A percentile compares a stretch with the other conserved stretches of the same genome.
Evolutionary conservation across 2,329 filamentous ascomycete species (phyloP).

Genomic region (Scopulariopsis brevicaulis): DNA sequence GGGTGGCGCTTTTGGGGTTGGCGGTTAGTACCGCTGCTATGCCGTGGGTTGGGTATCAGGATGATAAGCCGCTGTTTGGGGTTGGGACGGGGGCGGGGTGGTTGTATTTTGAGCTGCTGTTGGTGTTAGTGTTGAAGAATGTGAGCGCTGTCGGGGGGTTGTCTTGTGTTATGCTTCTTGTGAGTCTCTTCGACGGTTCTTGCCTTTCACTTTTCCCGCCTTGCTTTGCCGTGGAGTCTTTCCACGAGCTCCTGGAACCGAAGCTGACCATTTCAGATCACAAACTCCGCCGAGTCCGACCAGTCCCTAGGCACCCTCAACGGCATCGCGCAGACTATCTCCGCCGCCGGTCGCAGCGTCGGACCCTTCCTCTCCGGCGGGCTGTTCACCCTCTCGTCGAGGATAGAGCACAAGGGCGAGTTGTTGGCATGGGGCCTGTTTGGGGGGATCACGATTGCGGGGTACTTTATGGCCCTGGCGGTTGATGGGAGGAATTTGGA

Average conservation of each 20-base stretch:
- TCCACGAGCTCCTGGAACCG: neutral
- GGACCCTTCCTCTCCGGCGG: conserved; percentile 83
- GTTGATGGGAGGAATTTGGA: conserved; percentile 56
- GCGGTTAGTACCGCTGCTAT: conserved; percentile 75
- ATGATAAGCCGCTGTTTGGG: conserved; percentile 42
- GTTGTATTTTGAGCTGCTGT: conserved; percentile 72
- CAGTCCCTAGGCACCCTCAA: conserved; percentile 83
- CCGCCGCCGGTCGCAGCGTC: conserved; percentile 76
- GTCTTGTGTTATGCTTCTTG: conserved; percentile 78
- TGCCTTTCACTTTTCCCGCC: neutral
- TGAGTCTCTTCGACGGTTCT: conserved; percentile 29
- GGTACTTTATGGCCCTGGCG: conserved; percentile 68
- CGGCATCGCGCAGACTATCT: conserved; percentile 86
- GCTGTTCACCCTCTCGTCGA: conserved; percentile 69
- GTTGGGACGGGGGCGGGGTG: conserved; percentile 52
- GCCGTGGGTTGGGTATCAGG: conserved; percentile 77
- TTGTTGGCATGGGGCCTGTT: conserved; percentile 80
- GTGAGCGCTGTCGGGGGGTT: conserved; percentile 81
- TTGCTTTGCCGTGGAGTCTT: neutral
- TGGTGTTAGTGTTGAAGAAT: conserved; percentile 77
- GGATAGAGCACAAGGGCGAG: conserved; percentile 70
- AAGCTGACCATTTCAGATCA: conserved; percentile 49
- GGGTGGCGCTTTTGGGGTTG: conserved; percentile 66
- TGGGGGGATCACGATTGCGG: conserved; percentile 68
- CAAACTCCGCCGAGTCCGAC: conserved; percentile 81